These are phyloP conservation scores for Anisodus acutangulus DNA, from an alignment of 257 asterid species.

Conservation along the genomic window DNA sequence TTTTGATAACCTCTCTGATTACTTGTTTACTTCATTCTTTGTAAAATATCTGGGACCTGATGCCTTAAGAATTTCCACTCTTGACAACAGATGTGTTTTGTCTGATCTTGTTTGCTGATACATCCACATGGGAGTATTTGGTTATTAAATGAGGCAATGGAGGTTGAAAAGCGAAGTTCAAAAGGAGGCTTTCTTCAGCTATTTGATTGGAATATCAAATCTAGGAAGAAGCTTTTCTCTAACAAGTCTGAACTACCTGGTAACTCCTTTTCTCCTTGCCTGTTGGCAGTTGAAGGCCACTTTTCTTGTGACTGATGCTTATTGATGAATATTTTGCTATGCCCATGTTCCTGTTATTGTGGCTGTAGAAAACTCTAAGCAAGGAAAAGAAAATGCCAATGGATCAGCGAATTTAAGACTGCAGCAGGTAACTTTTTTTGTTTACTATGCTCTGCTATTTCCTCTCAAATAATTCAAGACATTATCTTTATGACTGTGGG, in stretches of 20 bases:
- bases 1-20: background rate
- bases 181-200: constrained; percentile 92
- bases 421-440: constrained; percentile 60
- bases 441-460: constrained; percentile 25
- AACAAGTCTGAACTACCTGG: constrained; percentile 76
- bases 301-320: constrained; percentile 22
- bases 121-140: constrained; percentile 24
- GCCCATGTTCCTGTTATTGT: constrained; percentile 34
- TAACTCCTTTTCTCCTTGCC: constrained; percentile 40
- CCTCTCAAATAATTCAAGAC: constrained; percentile 21
- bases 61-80: background rate
- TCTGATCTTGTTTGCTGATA: constrained; percentile 36
- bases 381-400: constrained; percentile 58
- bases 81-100: constrained; percentile 43
- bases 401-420: constrained; percentile 50
- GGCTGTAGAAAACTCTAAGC: constrained; percentile 64
- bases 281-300: constrained; percentile 6
- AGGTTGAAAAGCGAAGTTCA: constrained; percentile 74
- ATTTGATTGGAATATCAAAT: constrained; percentile 93
- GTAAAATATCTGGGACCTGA: background rate
- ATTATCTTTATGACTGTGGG: constrained; percentile 28
- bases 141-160: constrained; percentile 58
- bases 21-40: constrained; percentile 19
- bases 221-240: constrained; percentile 90
- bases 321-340: constrained; percentile 29